A percentile compares a stretch with the other conserved stretches of the same genome.
Conservation (phyloP, 1,284 basidiomycete species). For the Irpex sp. region DNA sequence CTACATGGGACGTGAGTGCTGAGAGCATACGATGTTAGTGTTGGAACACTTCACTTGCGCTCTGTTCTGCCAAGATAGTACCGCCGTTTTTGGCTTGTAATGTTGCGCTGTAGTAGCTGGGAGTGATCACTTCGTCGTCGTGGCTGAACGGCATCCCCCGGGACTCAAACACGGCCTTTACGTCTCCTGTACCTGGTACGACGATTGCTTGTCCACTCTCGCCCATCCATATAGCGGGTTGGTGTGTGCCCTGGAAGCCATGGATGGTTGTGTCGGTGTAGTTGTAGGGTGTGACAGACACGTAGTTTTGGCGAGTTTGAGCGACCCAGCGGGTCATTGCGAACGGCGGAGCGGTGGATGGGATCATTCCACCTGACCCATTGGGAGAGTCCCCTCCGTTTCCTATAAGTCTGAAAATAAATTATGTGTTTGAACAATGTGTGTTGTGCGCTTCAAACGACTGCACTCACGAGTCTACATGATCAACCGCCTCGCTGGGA, state of each 20-base stretch:
- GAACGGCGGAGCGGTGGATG: conserved; percentile 72
- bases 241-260: conserved; percentile 76
- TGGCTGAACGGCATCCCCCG: conserved; percentile 57
- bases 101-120: conserved; percentile 64
- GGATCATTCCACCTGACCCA: conserved; percentile 60
- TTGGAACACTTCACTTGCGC: conserved; percentile 49
- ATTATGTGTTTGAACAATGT: neutral
- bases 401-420: conserved; percentile 47
- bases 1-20: conserved; percentile 29
- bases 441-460: neutral
- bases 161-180: conserved; percentile 51
- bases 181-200: conserved; percentile 50
- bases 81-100: conserved; percentile 46
- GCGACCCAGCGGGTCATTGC: conserved; percentile 25
- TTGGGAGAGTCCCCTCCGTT: conserved; percentile 68
- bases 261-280: conserved; percentile 58
- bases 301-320: conserved; percentile 66
- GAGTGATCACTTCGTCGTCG: conserved; percentile 54
- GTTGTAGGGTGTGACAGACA: conserved; percentile 77
- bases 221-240: conserved; percentile 91
- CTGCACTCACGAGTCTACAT: conserved; percentile 46
- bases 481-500: conserved; percentile 41
- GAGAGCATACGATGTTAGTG: neutral
- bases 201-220: conserved; percentile 68
- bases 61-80: conserved; percentile 56